Evolutionary conservation across 192 early-diverging fungal genomes (phyloP).

Genomic region (Backusella luteola): DNA sequence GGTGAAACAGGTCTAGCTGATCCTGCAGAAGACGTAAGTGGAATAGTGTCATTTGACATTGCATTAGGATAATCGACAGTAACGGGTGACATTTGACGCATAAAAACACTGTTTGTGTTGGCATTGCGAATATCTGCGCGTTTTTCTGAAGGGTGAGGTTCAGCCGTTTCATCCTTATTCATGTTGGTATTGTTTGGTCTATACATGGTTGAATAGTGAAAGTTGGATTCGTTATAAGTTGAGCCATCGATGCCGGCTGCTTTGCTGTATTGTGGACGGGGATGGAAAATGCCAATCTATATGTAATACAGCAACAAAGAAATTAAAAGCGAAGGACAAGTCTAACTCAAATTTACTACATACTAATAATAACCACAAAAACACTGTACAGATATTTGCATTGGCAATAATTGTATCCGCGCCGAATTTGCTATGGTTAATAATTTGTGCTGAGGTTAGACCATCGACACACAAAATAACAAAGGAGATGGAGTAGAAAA

Average conservation of each 20-base stretch:
- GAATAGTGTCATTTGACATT: conserved; percentile 15
- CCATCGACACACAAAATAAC: conserved; percentile 34
- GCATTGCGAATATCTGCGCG: neutral
- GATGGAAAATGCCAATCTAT: conserved; percentile 19
- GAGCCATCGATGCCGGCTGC: neutral
- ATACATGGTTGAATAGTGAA: neutral
- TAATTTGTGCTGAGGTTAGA: conserved; percentile 9
- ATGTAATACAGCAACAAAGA: neutral
- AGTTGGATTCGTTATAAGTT: neutral
- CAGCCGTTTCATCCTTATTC: neutral
- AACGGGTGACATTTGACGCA: conserved; percentile 16
- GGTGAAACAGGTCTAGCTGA: conserved; percentile 7
- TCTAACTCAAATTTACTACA: neutral
- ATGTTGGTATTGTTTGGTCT: neutral
- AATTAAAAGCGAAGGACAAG: neutral
- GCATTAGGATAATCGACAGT: conserved; percentile 13
- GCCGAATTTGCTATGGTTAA: conserved; percentile 26
- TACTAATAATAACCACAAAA: conserved; percentile 24
- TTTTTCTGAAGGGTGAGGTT: neutral
- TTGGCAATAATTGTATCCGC: conserved; percentile 21
- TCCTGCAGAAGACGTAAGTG: conserved; percentile 9
- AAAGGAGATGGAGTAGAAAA: conserved; percentile 16
- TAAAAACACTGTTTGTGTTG: conserved; percentile 8
- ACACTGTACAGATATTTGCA: conserved; percentile 16
- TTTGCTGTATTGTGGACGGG: conserved; percentile 6